phyloP scores from a whole-genome alignment of 306 rosid species.

The Vachellia collinsii region DNA sequence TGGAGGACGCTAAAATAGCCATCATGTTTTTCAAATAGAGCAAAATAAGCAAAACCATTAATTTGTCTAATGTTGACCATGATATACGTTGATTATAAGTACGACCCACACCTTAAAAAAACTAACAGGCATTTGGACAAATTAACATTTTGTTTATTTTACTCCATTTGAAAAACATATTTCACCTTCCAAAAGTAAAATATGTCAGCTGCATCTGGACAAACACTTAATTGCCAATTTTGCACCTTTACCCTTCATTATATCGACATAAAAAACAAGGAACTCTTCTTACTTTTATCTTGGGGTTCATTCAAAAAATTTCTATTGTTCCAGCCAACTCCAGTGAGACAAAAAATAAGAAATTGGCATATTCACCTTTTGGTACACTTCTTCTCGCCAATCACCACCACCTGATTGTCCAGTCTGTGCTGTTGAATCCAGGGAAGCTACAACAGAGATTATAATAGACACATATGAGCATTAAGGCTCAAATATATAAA shows the following conservation, averaged over 20 bases:
- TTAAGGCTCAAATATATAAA: slow-evolving; percentile 22
- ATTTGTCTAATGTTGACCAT: too few relatives aligned
- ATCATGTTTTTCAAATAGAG: too few relatives aligned
- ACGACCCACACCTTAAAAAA: too few relatives aligned
- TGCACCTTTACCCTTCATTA: not conserved
- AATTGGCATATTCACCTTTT: slow-evolving; percentile 61
- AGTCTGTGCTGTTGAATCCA: slow-evolving; percentile 92
- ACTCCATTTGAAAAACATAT: too few relatives aligned
- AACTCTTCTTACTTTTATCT: slow-evolving; percentile 17
- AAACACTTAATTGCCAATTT: too few relatives aligned
- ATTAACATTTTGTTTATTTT: too few relatives aligned
- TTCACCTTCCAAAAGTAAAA: too few relatives aligned
- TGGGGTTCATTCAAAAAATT: slow-evolving; percentile 17
- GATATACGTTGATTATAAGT: too few relatives aligned
- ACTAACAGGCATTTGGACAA: too few relatives aligned
- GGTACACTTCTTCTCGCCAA: slow-evolving; percentile 89
- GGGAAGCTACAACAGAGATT: slow-evolving; percentile 60
- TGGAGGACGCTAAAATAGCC: too few relatives aligned
- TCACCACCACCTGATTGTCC: slow-evolving; percentile 78
- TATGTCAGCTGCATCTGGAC: too few relatives aligned
- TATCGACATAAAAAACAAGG: slow-evolving; percentile 10
- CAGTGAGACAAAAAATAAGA: slow-evolving; percentile 5
- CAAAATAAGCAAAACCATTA: too few relatives aligned
- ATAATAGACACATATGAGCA: slow-evolving; percentile 33
- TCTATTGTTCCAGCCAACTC: slow-evolving; percentile 22